Evolutionary conservation across 441 rosid species (phyloP).

Genomic region (Macaranga tanarius): DNA sequence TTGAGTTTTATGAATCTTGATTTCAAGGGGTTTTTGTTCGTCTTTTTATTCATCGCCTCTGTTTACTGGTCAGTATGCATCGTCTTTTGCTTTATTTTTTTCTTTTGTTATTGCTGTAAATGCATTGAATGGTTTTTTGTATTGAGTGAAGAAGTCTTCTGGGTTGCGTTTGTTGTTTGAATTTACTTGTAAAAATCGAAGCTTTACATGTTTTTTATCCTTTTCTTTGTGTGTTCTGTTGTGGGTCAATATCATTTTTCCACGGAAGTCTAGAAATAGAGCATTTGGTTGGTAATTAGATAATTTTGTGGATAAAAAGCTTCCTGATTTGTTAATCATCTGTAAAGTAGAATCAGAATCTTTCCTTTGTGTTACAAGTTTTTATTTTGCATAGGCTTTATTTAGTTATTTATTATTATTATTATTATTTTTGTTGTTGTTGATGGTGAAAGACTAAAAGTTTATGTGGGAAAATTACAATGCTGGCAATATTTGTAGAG

Average conservation of each 20-base stretch:
- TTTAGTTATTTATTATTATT: no score
- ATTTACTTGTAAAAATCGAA: not conserved
- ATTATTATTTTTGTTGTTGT: no score
- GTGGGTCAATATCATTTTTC: not conserved
- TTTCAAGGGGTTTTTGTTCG: not conserved
- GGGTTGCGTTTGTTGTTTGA: conserved; percentile 2
- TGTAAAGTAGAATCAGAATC: not conserved
- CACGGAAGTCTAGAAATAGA: not conserved
- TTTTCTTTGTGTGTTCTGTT: not conserved
- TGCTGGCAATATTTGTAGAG: not conserved
- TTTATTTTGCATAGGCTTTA: not conserved
- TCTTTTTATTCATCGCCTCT: not conserved
- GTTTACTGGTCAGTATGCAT: conserved; percentile 9
- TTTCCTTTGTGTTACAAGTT: not conserved
- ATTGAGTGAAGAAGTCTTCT: not conserved
- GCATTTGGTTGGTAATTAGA: conserved; percentile 6
- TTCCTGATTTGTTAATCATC: not conserved
- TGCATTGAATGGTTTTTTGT: not conserved
- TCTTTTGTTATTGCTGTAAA: not conserved
- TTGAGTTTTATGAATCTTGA: not conserved
- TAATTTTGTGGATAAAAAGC: not conserved
- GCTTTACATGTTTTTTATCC: not conserved
- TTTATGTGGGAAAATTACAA: no score
- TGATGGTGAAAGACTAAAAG: no score
- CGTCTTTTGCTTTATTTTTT: not conserved